Base-by-base conservation (phyloP, 2,329 filamentous ascomycete genomes). In the Leptographium galeiforme region DNA sequence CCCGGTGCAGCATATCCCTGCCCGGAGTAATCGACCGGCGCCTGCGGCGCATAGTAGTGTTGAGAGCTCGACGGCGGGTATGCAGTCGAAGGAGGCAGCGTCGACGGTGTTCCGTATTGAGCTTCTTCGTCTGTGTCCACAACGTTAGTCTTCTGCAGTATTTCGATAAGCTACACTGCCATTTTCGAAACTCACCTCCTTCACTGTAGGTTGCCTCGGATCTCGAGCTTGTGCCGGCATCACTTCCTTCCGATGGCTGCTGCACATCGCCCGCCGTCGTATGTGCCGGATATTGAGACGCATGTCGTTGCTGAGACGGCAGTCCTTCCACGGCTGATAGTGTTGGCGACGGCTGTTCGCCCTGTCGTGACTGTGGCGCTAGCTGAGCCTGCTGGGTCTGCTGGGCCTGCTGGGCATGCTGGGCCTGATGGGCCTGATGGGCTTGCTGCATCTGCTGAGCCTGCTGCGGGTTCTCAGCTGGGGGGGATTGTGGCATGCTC, bases 161-260 rank as follows among this genome's bases (percentile, higher is more conserved):
- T n/a, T 18, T 30, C 16, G 4, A 14, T 19, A 10, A 13, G 19
- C 25, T 5, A 32, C 33, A 25, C 19, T 11, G 16, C 16, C 19
- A 3, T n/a, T 18, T 14, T 40, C 36, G 66, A 10, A 33, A 48
- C 32, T 48, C 33, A 48, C 45, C 48, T 49, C 85, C 85, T 68
- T 83, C 81, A 65, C 76, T 81, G 61, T 81, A 84, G 57, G 75
- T 77, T 59, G 73, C 75, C 65, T 86, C 84, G 54, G 79, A 84
- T 56, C 69, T 69, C 54, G 65, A 68, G 25, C 67, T 16, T 13
- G 33, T 18, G 16, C 14, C 39, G 32, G 5, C 40, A 2, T 51
- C 25, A 16, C 40, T 19, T 6, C 16, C 50, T 18, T 39, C 34
- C 6, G 33, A 10, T 3, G 8, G 18, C 43, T 34, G 38, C 12